A percentile compares a stretch with the other conserved stretches of the same genome.
phyloP scores from a whole-genome alignment of 2,329 filamentous ascomycete species.

The Calonectria ilicicola region DNA sequence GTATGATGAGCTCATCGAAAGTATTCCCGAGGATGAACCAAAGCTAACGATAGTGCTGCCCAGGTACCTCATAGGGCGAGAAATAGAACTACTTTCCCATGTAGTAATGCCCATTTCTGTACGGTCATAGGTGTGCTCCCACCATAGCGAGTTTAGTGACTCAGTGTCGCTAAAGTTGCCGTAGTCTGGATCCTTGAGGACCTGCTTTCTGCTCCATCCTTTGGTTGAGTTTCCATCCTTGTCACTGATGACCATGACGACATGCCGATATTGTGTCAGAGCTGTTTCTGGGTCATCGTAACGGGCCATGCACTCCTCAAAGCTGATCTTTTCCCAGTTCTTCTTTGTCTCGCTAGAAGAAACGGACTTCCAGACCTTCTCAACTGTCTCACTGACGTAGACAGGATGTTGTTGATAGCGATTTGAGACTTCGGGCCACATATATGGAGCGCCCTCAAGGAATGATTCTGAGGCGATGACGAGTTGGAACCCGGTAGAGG shows the following conservation, averaged over 20 bases:
- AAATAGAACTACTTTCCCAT: background rate
- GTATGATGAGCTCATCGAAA: constrained; percentile 2
- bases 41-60: background rate
- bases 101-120: constrained; percentile 1
- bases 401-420: background rate
- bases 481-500: constrained; percentile 25
- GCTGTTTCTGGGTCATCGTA: constrained; percentile 22
- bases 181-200: constrained; percentile 8
- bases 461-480: constrained; percentile 18
- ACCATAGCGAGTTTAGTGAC: constrained; percentile 14
- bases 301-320: constrained; percentile 5
- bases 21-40: constrained; percentile 2
- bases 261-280: constrained; percentile 25
- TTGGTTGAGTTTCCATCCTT: constrained; percentile 19
- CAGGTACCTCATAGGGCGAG: background rate
- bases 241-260: constrained; percentile 24
- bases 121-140: background rate
- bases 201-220: constrained; percentile 28
- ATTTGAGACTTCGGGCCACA: background rate
- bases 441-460: background rate
- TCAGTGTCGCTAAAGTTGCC: background rate
- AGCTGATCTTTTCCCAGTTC: background rate
- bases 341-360: background rate
- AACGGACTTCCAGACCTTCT: constrained; percentile 16
- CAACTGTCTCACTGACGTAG: background rate